phyloP scores from a whole-genome alignment of 257 asterid genomes.

The Marsdenia floribunda region DNA sequence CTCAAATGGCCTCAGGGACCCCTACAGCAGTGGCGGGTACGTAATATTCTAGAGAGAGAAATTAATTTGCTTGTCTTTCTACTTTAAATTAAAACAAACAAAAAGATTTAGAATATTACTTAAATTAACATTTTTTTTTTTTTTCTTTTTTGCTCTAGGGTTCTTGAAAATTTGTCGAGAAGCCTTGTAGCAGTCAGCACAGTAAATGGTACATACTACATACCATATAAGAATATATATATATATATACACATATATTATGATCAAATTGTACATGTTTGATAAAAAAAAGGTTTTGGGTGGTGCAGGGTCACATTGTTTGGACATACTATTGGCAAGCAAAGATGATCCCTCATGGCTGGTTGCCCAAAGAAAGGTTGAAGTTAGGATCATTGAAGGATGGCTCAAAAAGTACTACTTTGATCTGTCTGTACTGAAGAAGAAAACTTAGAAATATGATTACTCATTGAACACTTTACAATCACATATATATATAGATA shows the following conservation, averaged over 20 bases:
- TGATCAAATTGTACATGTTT: background rate
- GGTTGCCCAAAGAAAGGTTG: constrained; percentile 42
- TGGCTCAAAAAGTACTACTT: constrained; percentile 30
- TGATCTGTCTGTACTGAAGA: constrained; percentile 19
- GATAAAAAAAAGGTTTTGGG: no score
- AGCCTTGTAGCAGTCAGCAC: constrained; percentile 46
- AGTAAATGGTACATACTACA: constrained; percentile 39
- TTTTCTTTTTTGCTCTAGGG: constrained; percentile 18
- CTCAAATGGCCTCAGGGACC: constrained; percentile 47
- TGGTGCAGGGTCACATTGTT: constrained; percentile 57
- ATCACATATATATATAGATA: background rate
- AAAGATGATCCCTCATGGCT: constrained; percentile 61
- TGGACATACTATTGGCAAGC: constrained; percentile 35
- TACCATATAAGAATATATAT: background rate
- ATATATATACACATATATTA: no score
- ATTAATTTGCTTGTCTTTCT: background rate
- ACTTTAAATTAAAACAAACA: background rate
- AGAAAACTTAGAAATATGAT: background rate
- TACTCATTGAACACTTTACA: background rate
- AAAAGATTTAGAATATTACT: background rate
- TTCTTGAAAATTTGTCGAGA: constrained; percentile 38
- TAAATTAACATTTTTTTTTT: no score
- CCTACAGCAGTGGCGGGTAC: constrained; percentile 45
- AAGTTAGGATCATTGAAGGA: constrained; percentile 25
- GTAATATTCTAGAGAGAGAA: no score